Evolutionary conservation across 2,329 filamentous ascomycete species (phyloP).

Genomic region (Cadophora luteo-olivacea): DNA sequence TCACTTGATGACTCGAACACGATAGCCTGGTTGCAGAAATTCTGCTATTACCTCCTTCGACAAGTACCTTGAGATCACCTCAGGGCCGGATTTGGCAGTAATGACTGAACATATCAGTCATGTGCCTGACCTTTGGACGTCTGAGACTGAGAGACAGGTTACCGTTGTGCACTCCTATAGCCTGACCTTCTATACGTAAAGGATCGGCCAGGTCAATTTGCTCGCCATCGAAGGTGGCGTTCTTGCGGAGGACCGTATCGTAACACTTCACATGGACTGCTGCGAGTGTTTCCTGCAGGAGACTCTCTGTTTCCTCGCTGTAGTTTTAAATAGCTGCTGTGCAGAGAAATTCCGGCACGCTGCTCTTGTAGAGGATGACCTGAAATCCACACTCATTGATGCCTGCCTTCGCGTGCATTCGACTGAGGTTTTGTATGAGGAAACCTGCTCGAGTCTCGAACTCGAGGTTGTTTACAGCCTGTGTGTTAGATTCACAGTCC

Average conservation of each 20-base stretch:
- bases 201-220: slow-evolving; percentile 22
- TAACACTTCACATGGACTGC: slow-evolving; percentile 33
- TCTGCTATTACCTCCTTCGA: slow-evolving; percentile 13
- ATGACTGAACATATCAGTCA: slow-evolving; percentile 25
- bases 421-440: slow-evolving; percentile 28
- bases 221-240: slow-evolving; percentile 24
- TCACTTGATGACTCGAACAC: slow-evolving; percentile 35
- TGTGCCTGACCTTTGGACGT: background rate
- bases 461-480: slow-evolving; percentile 33
- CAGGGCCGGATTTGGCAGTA: slow-evolving; percentile 31
- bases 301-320: slow-evolving; percentile 27
- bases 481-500: slow-evolving; percentile 26
- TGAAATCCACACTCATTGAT: slow-evolving; percentile 29
- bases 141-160: background rate
- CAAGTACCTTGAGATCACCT: slow-evolving; percentile 29
- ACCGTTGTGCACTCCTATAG: slow-evolving; percentile 37
- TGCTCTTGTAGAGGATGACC: too few relatives aligned
- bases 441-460: slow-evolving; percentile 28
- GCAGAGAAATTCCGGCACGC: too few relatives aligned
- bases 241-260: slow-evolving; percentile 29
- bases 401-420: background rate
- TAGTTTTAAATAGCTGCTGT: slow-evolving; percentile 25
- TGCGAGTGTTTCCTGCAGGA: slow-evolving; percentile 22
- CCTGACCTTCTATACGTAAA: slow-evolving; percentile 29
- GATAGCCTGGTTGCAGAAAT: slow-evolving; percentile 33